Evolutionary conservation across 768 basidiomycete genomes (phyloP), one percentile per base, ranked within the genome.

Genomic region (Serendipita sp.): DNA sequence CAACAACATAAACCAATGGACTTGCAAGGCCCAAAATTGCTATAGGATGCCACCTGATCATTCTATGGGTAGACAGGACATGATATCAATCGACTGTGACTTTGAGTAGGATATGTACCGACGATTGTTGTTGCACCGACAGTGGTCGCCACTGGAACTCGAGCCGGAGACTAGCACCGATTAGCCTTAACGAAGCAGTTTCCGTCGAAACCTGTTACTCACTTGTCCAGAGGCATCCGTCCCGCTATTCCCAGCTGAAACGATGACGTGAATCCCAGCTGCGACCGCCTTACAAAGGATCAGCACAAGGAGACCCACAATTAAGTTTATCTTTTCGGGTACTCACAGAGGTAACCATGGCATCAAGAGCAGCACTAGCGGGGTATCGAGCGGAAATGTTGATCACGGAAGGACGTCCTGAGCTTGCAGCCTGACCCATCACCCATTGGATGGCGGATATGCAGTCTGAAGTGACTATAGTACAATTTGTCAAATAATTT

Each of bases 221-320:
- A 53, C 52, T 13, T 64, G 63, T n/a, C 13, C 66, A 11, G 37
- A 31, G 11, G 67, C 52, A 23, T 66, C 66, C n/a, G 40, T 44
- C 8, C 40, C 44, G 4, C 55, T 62, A 44, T 67, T 67, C 43
- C 67, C 66, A 37, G 67, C 67, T n/a, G 67, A 66, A 27, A 66
- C 66, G n/a, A 64, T 48, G 50, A 66, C 65, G 48, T 66, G 66
- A 23, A 67, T 34, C n/a, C 67, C 67, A 2, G 52, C 63, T 11
- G 27, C 50, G 44, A 63, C 44, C 2, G 63, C 63, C 62, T 63
- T 23, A 44, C 16, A 18, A 45, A 1, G n/a, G 44, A 11, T 45
- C 1, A 45, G 44, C 44, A 11, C 44, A n/a, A 11, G n/a, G 11
- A 45, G 11, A 11, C 44, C 13, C 44, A n/a, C 44, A 11, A 45